A percentile compares a stretch with the other conserved stretches of the same genome.
phyloP scores from a whole-genome alignment of 108 stramenopile species.

The Nitzschia inconspicua region DNA sequence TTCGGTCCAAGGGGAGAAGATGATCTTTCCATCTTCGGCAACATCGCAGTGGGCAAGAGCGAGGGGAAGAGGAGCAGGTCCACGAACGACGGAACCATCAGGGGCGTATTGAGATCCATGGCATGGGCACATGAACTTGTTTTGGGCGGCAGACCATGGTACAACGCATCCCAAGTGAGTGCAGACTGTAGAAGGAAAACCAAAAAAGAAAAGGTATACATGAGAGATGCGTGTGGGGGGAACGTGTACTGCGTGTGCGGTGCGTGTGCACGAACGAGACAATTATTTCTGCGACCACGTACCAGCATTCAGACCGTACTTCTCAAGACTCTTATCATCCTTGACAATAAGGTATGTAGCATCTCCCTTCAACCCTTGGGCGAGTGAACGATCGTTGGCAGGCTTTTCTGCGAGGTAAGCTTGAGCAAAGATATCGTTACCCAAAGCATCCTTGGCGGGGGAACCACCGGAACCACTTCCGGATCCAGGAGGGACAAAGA shows the following conservation, averaged over 20 bases:
- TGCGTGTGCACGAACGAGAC: not conserved
- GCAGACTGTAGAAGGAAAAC: conserved; percentile 62
- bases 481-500: conserved; percentile 92
- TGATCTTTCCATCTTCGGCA: conserved; percentile 82
- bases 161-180: conserved; percentile 99
- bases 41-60: conserved; percentile 91
- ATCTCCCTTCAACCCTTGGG: conserved; percentile 98
- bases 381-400: conserved; percentile 85
- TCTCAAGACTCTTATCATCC: conserved; percentile 88
- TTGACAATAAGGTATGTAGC: conserved; percentile 98
- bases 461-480: conserved; percentile 81
- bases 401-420: conserved; percentile 88
- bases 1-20: conserved; percentile 93
- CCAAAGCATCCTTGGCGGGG: conserved; percentile 91
- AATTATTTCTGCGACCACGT: not conserved
- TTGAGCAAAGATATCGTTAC: conserved; percentile 83
- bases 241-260: not conserved
- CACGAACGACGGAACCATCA: conserved; percentile 93
- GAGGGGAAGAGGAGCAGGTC: conserved; percentile 95
- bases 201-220: not conserved
- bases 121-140: conserved; percentile 99
- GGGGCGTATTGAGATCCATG: conserved; percentile 97
- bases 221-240: not conserved
- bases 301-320: conserved; percentile 79
- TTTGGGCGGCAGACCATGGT: conserved; percentile 95